Conservation (phyloP, 2,329 filamentous ascomycete species). For the Fusarium subglutinans region DNA sequence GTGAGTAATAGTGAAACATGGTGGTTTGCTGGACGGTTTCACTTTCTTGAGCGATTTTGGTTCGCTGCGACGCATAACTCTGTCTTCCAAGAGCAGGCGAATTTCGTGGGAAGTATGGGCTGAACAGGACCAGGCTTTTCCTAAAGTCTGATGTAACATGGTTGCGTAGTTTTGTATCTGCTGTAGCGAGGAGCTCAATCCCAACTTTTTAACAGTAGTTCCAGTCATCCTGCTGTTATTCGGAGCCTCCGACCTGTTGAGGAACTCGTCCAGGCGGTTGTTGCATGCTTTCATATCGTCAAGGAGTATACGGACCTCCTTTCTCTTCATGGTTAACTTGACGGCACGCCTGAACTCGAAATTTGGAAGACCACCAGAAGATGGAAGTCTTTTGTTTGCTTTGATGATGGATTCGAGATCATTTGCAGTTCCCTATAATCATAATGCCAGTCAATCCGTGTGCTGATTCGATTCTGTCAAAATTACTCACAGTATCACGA, state of each 20-base stretch:
- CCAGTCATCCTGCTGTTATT: rapidly evolving
- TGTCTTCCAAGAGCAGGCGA: not conserved
- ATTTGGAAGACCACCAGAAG: rapidly evolving
- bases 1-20: not conserved
- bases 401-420: not conserved
- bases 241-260: not conserved
- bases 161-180: not conserved
- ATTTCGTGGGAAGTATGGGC: not conserved
- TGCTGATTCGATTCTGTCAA: rapidly evolving
- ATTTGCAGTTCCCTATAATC: not conserved
- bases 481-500: not conserved
- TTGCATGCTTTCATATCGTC: not conserved
- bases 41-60: not conserved
- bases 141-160: not conserved
- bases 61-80: rapidly evolving
- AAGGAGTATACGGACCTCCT: not conserved
- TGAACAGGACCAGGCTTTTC: not conserved
- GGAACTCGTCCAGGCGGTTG: not conserved
- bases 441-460: rapidly evolving
- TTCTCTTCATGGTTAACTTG: not conserved
- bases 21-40: not conserved
- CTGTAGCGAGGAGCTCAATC: not conserved
- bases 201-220: not conserved
- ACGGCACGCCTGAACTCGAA: not conserved
- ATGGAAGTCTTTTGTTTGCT: rapidly evolving